These are phyloP conservation scores for Fagus sylvatica DNA, from an alignment of 306 rosid species.

Conservation along the genomic window DNA sequence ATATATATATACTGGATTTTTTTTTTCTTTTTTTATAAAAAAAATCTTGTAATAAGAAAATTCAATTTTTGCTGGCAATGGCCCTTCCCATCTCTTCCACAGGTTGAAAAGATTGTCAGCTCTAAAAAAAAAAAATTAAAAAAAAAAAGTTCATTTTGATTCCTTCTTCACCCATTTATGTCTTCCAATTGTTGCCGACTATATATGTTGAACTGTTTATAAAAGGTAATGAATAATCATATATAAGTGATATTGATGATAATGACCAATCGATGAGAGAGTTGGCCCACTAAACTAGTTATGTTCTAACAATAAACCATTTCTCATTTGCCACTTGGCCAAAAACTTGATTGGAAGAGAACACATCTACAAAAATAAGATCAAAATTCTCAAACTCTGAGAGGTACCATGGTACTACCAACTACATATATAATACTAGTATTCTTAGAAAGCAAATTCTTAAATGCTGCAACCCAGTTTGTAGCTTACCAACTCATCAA, in stretches of 20 bases:
- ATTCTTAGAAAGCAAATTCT: conserved; percentile 27
- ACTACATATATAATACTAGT: neutral
- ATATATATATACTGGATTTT: conserved; percentile 3
- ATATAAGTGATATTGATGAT: neutral
- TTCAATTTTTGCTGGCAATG: conserved; percentile 17
- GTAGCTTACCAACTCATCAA: conserved; percentile 51
- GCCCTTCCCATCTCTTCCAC: conserved; percentile 33
- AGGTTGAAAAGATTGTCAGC: conserved; percentile 17
- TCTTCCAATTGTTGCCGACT: conserved; percentile 22
- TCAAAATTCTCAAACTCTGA: neutral
- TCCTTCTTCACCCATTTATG: conserved; percentile 9
- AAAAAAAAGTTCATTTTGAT: conserved; percentile 17
- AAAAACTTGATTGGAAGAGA: neutral
- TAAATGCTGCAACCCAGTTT: conserved; percentile 44
- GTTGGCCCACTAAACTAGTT: conserved; percentile 15
- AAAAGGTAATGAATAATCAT: conserved; percentile 5
- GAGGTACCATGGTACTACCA: no score
- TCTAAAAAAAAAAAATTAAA: conserved; percentile 30
- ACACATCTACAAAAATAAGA: neutral
- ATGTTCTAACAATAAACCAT: conserved; percentile 8
- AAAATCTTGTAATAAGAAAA: neutral
- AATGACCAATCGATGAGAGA: conserved; percentile 31
- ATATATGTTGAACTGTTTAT: neutral
- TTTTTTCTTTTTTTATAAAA: neutral
- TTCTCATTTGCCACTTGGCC: conserved; percentile 32